Percentiles rank a stretch among this genome's conserved stretches.
Evolutionary conservation across 805 yeast genomes (phyloP).

Genomic region (Candida dajiaensis): DNA sequence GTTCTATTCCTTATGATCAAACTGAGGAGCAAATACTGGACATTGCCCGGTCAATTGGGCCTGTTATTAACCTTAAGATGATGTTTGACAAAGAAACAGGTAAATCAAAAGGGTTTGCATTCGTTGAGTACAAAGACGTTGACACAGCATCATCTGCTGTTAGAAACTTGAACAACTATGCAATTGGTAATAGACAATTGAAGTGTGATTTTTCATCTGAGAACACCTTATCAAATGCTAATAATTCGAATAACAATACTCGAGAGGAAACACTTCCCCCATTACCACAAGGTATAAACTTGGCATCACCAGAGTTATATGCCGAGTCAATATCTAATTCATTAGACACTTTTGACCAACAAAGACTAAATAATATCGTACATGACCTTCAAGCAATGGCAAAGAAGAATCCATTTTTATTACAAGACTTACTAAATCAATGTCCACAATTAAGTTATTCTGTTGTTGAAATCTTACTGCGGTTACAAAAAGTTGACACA

Average conservation of each 20-base stretch:
- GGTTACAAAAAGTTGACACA: conserved; percentile 7
- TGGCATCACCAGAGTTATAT: conserved; percentile 26
- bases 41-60: conserved; percentile 83
- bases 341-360: conserved; percentile 40
- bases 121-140: conserved; percentile 67
- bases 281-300: conserved; percentile 48
- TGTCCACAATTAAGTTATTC: conserved; percentile 84
- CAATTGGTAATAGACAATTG: conserved; percentile 63
- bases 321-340: conserved; percentile 39
- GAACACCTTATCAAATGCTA: conserved; percentile 20
- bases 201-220: conserved; percentile 73
- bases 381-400: conserved; percentile 58
- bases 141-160: conserved; percentile 92
- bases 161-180: conserved; percentile 75
- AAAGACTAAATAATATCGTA: conserved; percentile 42
- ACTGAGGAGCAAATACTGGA: conserved; percentile 91
- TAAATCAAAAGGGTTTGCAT: conserved; percentile 85
- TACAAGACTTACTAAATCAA: conserved; percentile 53
- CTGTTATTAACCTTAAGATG: conserved; percentile 68
- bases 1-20: conserved; percentile 87
- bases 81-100: conserved; percentile 88
- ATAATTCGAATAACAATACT: conserved; percentile 12
- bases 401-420: conserved; percentile 47
- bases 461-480: conserved; percentile 63
- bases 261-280: conserved; percentile 35